These are phyloP conservation scores for Agrostemma githago DNA, from an alignment of 148 eudicot genomes.

Conservation along the genomic window DNA sequence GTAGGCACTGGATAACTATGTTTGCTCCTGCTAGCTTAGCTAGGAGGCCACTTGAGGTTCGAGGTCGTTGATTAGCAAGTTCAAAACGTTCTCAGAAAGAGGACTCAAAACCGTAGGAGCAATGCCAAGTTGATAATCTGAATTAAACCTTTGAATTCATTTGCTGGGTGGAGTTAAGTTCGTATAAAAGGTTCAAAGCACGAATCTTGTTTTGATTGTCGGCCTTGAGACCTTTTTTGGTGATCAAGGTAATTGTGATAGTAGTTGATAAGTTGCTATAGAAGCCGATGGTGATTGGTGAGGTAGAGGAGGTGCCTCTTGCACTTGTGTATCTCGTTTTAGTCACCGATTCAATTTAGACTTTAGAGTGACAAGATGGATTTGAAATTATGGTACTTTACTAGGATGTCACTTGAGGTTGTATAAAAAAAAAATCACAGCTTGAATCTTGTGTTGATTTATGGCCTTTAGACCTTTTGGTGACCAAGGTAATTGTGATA, in stretches of 20 bases:
- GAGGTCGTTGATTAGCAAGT: too few relatives aligned
- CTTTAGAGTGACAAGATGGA: too few relatives aligned
- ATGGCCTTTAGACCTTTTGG: neutral
- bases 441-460: neutral
- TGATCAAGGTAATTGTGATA: neutral
- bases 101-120: too few relatives aligned
- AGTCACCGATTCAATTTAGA: neutral
- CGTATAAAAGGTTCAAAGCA: neutral
- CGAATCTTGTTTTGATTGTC: neutral
- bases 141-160: neutral
- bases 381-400: too few relatives aligned
- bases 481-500: neutral
- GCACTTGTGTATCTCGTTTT: too few relatives aligned
- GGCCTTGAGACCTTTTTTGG: neutral
- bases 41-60: too few relatives aligned
- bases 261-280: neutral
- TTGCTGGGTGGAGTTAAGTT: neutral
- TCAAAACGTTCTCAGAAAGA: too few relatives aligned
- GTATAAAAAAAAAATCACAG: neutral
- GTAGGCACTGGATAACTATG: neutral
- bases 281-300: too few relatives aligned
- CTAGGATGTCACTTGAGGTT: neutral
- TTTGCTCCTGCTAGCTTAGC: neutral
- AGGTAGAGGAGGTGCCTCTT: too few relatives aligned
- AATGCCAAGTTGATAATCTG: too few relatives aligned